Evolutionary conservation across 805 yeast genomes (phyloP).

Genomic region (Candida stauntonica): DNA sequence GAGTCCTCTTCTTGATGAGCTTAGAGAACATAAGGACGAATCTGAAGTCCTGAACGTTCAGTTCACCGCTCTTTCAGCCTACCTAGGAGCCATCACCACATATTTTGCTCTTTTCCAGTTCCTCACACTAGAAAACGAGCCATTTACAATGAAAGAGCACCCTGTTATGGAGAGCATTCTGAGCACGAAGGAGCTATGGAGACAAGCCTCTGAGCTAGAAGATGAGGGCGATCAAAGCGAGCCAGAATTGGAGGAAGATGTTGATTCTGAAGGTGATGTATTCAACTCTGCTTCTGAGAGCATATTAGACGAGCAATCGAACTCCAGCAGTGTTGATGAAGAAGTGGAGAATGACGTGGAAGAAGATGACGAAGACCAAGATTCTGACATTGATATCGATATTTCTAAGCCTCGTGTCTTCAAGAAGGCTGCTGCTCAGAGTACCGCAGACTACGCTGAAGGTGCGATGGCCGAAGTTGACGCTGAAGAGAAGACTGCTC

Average conservation of each 20-base stretch:
- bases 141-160: conserved; percentile 73
- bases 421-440: conserved; percentile 31
- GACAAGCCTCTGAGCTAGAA: conserved; percentile 64
- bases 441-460: conserved; percentile 59
- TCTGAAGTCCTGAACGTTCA: conserved; percentile 45
- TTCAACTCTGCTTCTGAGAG: conserved; percentile 19
- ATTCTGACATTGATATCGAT: conserved; percentile 41
- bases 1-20: conserved; percentile 37
- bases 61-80: conserved; percentile 67
- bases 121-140: conserved; percentile 48
- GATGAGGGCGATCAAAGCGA: conserved; percentile 17
- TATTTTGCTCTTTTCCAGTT: conserved; percentile 74
- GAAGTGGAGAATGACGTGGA: conserved; percentile 12
- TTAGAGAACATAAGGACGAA: conserved; percentile 28
- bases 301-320: conserved; percentile 15
- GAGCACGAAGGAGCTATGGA: conserved; percentile 82
- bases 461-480: conserved; percentile 76
- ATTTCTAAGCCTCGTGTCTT: conserved; percentile 49
- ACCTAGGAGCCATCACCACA: conserved; percentile 71
- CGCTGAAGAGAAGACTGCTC: conserved; percentile 75
- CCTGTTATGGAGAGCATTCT: conserved; percentile 86
- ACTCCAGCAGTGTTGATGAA: conserved; percentile 10
- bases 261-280: conserved; percentile 16
- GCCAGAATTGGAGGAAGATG: conserved; percentile 20
- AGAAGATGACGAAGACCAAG: conserved; percentile 15